Conservation (phyloP, 2,329 filamentous ascomycete species). For the Ophiocordyceps unilateralis region DNA sequence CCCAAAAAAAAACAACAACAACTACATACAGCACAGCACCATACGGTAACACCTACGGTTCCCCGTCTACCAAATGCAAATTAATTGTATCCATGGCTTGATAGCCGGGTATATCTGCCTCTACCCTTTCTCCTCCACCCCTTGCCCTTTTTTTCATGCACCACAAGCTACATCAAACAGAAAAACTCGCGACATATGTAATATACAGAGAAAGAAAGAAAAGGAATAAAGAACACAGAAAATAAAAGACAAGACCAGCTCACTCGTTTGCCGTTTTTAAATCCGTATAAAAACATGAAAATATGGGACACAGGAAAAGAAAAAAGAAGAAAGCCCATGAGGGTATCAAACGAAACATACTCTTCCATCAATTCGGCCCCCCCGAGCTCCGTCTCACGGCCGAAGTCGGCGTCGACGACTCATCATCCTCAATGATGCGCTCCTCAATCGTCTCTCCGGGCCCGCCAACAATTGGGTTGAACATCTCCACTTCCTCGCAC, state of each 20-base stretch:
- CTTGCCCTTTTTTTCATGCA: not conserved
- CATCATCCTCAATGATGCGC: slow-evolving; percentile 27
- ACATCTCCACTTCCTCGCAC: slow-evolving; percentile 41
- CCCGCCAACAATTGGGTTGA: slow-evolving; percentile 30
- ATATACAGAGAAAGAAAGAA: not conserved
- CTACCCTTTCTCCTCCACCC: not conserved
- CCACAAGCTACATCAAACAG: not conserved
- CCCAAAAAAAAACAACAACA: too few species aligned
- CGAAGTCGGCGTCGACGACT: slow-evolving; percentile 6
- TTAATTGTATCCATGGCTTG: not conserved
- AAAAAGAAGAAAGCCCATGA: not conserved
- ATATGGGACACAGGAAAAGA: not conserved
- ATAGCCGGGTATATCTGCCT: slow-evolving; percentile 1
- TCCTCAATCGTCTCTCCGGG: slow-evolving; percentile 28
- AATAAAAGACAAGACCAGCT: not conserved
- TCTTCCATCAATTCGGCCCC: not conserved
- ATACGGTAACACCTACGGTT: too few species aligned
- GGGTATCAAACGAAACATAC: not conserved
- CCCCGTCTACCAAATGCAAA: too few species aligned
- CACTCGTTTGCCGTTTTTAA: not conserved
- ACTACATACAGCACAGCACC: too few species aligned
- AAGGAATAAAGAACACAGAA: not conserved
- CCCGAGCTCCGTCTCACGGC: not conserved
- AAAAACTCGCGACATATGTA: not conserved
- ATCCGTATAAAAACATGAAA: not conserved